These are phyloP conservation scores for Phlyctochytrium planicorne DNA, from an alignment of 192 early-diverging fungal genomes.

Conservation along the genomic window DNA sequence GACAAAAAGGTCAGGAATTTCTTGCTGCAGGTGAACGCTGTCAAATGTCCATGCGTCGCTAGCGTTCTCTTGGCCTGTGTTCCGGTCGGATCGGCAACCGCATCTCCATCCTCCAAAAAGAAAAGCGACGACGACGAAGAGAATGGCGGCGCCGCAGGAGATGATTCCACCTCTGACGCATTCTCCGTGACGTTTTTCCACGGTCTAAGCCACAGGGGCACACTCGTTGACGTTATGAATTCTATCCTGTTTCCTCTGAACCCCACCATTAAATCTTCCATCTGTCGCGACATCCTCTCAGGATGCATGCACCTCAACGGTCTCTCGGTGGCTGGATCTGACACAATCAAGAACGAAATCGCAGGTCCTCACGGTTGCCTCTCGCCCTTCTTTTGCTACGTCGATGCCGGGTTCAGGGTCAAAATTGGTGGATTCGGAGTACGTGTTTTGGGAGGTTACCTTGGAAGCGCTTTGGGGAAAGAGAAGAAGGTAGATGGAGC, in stretches of 20 bases:
- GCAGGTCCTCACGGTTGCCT: conserved; percentile 7
- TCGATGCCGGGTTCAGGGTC: conserved; percentile 20
- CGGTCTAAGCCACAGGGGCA: not conserved
- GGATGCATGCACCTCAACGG: conserved; percentile 8
- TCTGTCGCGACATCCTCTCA: conserved; percentile 17
- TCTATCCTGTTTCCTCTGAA: conserved; percentile 9
- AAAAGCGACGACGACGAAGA: no score
- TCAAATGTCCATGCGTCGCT: no score
- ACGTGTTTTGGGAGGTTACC: not conserved
- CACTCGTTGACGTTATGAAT: conserved; percentile 18
- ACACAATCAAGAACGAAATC: not conserved
- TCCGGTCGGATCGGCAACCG: no score
- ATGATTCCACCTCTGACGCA: no score
- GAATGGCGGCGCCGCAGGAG: no score
- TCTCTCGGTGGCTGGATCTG: not conserved
- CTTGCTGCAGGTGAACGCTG: no score
- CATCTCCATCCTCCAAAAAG: no score
- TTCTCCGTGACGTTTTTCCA: no score
- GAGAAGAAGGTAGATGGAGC: not conserved
- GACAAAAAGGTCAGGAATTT: no score
- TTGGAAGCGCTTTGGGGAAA: not conserved
- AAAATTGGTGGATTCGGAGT: conserved; percentile 1
- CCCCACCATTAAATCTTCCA: conserved; percentile 14
- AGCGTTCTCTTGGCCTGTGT: no score
- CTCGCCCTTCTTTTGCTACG: conserved; percentile 3